phyloP scores from a whole-genome alignment of 2,329 filamentous ascomycete species.

The Colletotrichum costaricense region DNA sequence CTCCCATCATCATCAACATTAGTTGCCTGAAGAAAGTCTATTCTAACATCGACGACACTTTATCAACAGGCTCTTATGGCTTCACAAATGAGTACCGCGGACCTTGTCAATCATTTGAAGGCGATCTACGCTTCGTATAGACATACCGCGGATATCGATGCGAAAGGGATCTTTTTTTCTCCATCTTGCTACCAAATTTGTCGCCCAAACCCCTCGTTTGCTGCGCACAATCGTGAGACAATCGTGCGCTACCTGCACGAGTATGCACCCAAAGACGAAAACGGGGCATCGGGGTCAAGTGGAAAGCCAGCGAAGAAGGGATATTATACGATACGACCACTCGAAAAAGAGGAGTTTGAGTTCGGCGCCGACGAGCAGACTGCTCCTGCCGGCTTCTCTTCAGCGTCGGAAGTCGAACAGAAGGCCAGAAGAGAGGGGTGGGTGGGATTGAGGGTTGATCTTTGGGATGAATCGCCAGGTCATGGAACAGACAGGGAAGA shows the following conservation, averaged over 20 bases:
- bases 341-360: constrained; percentile 31
- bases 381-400: constrained; percentile 30
- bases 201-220: constrained; percentile 39
- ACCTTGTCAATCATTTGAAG: constrained; percentile 4
- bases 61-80: neutral
- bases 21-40: neutral
- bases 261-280: constrained; percentile 14
- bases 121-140: constrained; percentile 15
- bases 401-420: constrained; percentile 21
- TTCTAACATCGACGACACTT: neutral
- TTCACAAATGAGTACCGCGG: neutral
- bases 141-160: constrained; percentile 11
- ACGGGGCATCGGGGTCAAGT: neutral
- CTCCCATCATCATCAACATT: neutral
- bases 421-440: constrained; percentile 38
- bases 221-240: constrained; percentile 37
- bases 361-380: constrained; percentile 37
- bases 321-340: constrained; percentile 36
- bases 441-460: constrained; percentile 43
- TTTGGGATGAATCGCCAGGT: constrained; percentile 39
- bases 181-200: constrained; percentile 38
- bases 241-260: constrained; percentile 41
- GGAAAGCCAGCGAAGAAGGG: neutral
- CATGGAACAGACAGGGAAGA: neutral
- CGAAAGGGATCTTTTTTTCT: constrained; percentile 17